phyloP scores from a whole-genome alignment of 129 eudicot genomes.

The Erigeron canadensis region DNA sequence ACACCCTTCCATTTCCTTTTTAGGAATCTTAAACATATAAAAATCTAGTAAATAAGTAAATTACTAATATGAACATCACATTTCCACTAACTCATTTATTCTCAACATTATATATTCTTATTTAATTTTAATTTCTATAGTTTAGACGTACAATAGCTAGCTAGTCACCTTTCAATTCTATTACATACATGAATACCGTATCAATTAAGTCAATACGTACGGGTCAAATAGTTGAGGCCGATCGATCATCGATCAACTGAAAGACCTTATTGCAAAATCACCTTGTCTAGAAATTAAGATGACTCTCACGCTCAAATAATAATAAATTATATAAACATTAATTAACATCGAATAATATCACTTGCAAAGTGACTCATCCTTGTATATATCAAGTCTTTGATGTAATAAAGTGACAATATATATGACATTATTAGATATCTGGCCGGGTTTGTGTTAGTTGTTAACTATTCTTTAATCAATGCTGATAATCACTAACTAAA shows the following conservation, averaged over 20 bases:
- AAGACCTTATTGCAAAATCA: too few relatives aligned
- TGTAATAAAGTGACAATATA: slow-evolving; percentile 1
- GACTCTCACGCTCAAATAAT: background rate
- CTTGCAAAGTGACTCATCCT: background rate
- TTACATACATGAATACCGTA: background rate
- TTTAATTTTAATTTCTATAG: background rate
- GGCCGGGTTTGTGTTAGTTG: background rate
- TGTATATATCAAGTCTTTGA: background rate
- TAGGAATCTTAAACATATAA: slow-evolving; percentile 32
- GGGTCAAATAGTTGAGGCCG: background rate
- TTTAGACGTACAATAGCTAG: too few relatives aligned
- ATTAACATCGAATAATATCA: background rate
- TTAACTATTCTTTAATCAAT: background rate
- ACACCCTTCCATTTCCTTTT: slow-evolving; percentile 39
- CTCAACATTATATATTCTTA: slow-evolving; percentile 17
- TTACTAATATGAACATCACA: slow-evolving; percentile 32
- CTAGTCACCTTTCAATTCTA: slow-evolving; percentile 1
- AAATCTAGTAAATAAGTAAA: slow-evolving; percentile 7
- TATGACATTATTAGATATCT: background rate
- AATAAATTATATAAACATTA: too few relatives aligned
- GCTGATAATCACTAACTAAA: background rate
- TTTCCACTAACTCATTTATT: slow-evolving; percentile 32
- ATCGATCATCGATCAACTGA: too few relatives aligned
- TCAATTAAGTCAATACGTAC: slow-evolving; percentile 3
- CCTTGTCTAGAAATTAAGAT: too few relatives aligned